Evolutionary conservation across 768 basidiomycete species (phyloP).

Genomic region (Podaxis carcinomalis): DNA sequence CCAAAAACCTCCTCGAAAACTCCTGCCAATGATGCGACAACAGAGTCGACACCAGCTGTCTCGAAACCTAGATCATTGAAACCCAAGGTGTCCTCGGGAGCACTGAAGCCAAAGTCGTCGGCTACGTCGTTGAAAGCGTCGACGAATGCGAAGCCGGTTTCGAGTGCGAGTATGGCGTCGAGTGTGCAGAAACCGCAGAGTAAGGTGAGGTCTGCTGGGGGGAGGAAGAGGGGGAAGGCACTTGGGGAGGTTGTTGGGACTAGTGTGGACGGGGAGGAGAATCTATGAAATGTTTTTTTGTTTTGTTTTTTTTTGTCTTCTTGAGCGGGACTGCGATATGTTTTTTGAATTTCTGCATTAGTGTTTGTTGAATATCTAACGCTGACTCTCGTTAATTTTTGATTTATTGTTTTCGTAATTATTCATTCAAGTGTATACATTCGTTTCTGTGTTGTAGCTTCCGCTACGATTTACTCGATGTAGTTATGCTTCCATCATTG

Average conservation of each 20-base stretch:
- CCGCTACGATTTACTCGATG: background rate
- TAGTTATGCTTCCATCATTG: background rate
- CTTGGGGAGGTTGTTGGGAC: constrained; percentile 12
- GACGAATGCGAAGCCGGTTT: background rate
- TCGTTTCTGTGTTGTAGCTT: background rate
- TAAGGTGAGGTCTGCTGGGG: background rate
- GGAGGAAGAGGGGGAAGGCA: constrained; percentile 2
- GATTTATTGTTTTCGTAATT: background rate
- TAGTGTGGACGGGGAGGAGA: constrained; percentile 11
- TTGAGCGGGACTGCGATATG: background rate
- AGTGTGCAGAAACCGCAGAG: background rate
- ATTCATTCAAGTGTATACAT: background rate
- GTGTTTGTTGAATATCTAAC: background rate
- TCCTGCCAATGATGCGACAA: background rate
- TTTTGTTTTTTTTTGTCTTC: background rate
- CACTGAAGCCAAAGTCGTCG: constrained; percentile 7
- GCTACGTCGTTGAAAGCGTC: background rate
- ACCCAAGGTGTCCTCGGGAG: constrained; percentile 1
- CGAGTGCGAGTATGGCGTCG: background rate
- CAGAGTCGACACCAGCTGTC: background rate
- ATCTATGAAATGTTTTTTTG: background rate
- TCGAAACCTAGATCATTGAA: background rate
- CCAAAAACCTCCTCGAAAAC: background rate
- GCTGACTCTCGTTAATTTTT: background rate
- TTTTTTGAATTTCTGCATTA: background rate